phyloP scores from a whole-genome alignment of 306 rosid species.

The Prunus mongolica region DNA sequence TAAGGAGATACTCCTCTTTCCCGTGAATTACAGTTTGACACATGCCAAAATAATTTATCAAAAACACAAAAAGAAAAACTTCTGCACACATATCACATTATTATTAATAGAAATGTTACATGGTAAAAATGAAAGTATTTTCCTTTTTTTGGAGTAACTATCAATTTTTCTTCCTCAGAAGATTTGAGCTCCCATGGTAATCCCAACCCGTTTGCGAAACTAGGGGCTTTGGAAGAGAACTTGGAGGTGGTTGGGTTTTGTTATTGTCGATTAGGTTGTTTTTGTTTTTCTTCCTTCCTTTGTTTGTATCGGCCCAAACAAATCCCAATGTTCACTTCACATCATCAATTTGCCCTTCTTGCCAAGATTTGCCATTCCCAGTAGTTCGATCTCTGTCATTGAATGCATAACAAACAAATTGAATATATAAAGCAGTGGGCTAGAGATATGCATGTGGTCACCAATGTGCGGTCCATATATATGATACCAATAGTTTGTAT shows the following conservation, averaged over 20 bases:
- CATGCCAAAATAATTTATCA: too few relatives aligned
- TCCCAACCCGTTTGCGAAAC: not conserved
- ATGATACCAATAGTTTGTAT: too few relatives aligned
- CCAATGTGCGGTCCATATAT: not conserved
- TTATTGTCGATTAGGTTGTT: not conserved
- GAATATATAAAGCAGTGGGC: not conserved
- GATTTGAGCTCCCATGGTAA: too few relatives aligned
- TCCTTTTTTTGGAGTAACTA: too few relatives aligned
- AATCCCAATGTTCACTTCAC: not conserved
- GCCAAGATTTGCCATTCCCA: too few relatives aligned
- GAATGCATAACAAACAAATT: not conserved
- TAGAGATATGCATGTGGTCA: not conserved
- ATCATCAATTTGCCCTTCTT: not conserved
- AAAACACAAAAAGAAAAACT: too few relatives aligned
- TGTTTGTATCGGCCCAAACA: not conserved
- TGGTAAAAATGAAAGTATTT: too few relatives aligned
- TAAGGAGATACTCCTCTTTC: too few relatives aligned
- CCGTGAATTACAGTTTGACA: rapidly evolving
- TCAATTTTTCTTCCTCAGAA: too few relatives aligned
- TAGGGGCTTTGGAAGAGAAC: not conserved
- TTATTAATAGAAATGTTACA: too few relatives aligned
- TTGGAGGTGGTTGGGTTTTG: not conserved
- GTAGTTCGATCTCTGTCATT: not conserved
- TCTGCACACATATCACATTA: rapidly evolving
- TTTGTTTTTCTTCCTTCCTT: too few relatives aligned